Percentiles rank a stretch among this genome's conserved stretches.
These are phyloP conservation scores for Atractiella rhizophila DNA, from an alignment of 768 basidiomycete species.

Conservation along the genomic window DNA sequence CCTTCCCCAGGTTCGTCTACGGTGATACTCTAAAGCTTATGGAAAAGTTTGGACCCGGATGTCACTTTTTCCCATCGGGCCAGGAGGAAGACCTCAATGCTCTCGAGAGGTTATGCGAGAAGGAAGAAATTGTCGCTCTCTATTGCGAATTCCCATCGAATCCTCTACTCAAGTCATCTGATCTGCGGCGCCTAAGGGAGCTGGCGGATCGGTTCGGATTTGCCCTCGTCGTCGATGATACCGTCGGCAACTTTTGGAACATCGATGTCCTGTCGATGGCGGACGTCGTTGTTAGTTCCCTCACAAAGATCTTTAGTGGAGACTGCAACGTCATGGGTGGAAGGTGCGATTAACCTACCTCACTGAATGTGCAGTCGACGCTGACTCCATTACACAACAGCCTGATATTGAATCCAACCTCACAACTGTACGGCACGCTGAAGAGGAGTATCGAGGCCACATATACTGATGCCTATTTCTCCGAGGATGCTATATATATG, in stretches of 20 bases:
- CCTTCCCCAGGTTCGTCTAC: slow-evolving; percentile 52
- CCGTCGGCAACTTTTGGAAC: slow-evolving; percentile 79
- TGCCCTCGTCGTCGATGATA: slow-evolving; percentile 73
- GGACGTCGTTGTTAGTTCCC: slow-evolving; percentile 71
- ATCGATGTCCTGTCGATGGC: slow-evolving; percentile 65
- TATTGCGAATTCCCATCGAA: slow-evolving; percentile 93
- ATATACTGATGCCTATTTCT: slow-evolving; percentile 69
- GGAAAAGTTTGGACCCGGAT: slow-evolving; percentile 88
- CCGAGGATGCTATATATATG: slow-evolving; percentile 84
- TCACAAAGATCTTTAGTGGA: slow-evolving; percentile 87
- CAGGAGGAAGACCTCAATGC: slow-evolving; percentile 46
- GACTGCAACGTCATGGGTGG: slow-evolving; percentile 93
- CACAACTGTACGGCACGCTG: slow-evolving; percentile 40
- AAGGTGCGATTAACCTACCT: slow-evolving; percentile 33
- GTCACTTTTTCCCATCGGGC: slow-evolving; percentile 63
- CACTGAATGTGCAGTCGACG: not conserved
- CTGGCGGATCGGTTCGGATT: slow-evolving; percentile 76
- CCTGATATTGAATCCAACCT: slow-evolving; percentile 59
- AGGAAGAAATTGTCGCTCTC: slow-evolving; percentile 40
- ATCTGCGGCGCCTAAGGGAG: slow-evolving; percentile 43
- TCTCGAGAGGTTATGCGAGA: slow-evolving; percentile 37
- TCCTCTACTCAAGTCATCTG: slow-evolving; percentile 61
- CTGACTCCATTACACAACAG: slow-evolving; percentile 25
- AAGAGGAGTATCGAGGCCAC: slow-evolving; percentile 32
- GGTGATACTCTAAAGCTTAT: slow-evolving; percentile 82